phyloP scores from a whole-genome alignment of 148 eudicot species.

The Chenopodium suecicum region DNA sequence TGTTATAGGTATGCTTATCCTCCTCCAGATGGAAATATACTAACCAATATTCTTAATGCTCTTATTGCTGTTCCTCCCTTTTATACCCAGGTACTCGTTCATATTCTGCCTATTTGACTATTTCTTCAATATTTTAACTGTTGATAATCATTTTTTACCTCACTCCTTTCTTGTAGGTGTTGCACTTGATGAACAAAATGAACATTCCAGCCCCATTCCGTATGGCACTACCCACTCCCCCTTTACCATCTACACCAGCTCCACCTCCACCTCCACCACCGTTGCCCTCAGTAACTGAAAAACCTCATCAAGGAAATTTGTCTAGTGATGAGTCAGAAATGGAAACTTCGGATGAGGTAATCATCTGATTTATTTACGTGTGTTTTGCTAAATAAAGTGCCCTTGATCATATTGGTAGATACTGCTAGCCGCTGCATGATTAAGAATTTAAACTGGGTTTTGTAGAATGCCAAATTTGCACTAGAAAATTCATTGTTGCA shows the following conservation, averaged over 20 bases:
- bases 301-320: conserved; percentile 41
- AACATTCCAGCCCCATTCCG: conserved; percentile 98
- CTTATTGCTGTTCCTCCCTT: conserved; percentile 97
- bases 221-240: conserved; percentile 91
- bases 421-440: background rate
- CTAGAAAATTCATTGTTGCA: background rate
- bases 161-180: conserved; percentile 42
- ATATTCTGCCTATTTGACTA: background rate
- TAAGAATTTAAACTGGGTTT: background rate
- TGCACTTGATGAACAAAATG: conserved; percentile 99
- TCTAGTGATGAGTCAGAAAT: conserved; percentile 92
- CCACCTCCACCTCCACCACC: conserved; percentile 74
- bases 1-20: conserved; percentile 82
- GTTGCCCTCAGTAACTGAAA: conserved; percentile 41
- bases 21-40: conserved; percentile 91
- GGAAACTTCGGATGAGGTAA: conserved; percentile 95
- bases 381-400: background rate
- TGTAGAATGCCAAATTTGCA: background rate
- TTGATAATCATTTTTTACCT: conserved; percentile 7
- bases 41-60: conserved; percentile 87
- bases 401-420: background rate
- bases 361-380: background rate
- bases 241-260: conserved; percentile 67
- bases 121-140: background rate
- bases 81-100: conserved; percentile 68